Base-by-base conservation (phyloP, 495 filamentous ascomycete species). In the Penicillium soppii region DNA sequence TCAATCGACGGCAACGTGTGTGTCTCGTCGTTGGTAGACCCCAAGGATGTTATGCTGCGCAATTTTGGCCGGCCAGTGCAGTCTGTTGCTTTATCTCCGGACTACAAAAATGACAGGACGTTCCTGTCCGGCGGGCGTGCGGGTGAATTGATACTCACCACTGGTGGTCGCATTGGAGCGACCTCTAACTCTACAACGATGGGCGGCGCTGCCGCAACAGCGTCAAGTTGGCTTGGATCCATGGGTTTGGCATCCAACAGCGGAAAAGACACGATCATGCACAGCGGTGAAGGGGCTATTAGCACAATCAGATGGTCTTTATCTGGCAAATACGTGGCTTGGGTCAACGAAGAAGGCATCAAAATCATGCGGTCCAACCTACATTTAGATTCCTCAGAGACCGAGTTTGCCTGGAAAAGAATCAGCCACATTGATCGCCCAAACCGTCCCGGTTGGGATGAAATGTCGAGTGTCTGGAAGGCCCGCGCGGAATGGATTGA, bases 1-100 rank as follows among this genome's bases (percentile, higher is more conserved):
- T 97, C 95, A 0, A 90, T 96, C 57, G 94, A 98, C 65, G 94
- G 94, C 21, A 91, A 96, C 56, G 87, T 97, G 7, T 97, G 94
- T 52, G 81, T 97, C 17, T 81, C 86, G 37, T 95, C 91, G 1
- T 65, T 97, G 26, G 76, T 91, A 16, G 86, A 89, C 55, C 72
- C 80, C 5, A 87, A 82, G 53, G 94, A 97, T 69, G 90, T 97
- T 4, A 82, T 86, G 27, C 69, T 97, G 23, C 84, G 95, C 35
- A 97, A 97, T 62, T 98, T 97, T 74, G 91, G 90, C 1, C 80
- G 94, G 16, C 94, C 95, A 1, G 81, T 98, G 6, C 89, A 95
- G 56, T 86, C 91, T 10, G 88, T 98, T 13, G 89, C 90, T 5
- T 67, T 98, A 20, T 96, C 92, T 0, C 94, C 94, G 6, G 91